These are phyloP conservation scores for Tolypocladium sp. DNA, from an alignment of 2,329 filamentous ascomycete genomes.

Conservation along the genomic window DNA sequence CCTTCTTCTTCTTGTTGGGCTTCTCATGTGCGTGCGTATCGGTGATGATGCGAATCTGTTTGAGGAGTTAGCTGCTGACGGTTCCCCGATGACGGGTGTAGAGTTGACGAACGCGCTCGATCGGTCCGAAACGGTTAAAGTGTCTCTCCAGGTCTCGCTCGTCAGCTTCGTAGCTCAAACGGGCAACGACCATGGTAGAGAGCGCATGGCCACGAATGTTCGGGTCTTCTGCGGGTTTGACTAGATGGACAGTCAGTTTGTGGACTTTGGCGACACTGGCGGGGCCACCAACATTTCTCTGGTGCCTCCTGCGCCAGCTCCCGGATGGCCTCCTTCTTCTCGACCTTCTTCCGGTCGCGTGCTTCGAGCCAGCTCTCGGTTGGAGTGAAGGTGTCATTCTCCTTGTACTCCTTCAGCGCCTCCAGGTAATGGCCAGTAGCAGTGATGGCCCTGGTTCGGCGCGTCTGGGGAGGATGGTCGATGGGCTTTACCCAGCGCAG, in stretches of 20 bases:
- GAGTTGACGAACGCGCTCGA: constrained; percentile 64
- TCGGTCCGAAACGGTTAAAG: constrained; percentile 86
- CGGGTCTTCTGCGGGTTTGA: constrained; percentile 73
- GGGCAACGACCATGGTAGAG: constrained; percentile 87
- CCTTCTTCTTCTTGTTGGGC: constrained; percentile 70
- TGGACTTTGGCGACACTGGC: background rate
- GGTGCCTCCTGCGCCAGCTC: constrained; percentile 55
- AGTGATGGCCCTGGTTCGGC: constrained; percentile 62
- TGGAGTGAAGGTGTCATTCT: constrained; percentile 65
- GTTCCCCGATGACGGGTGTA: background rate
- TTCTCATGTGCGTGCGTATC: constrained; percentile 62
- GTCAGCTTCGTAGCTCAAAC: constrained; percentile 81
- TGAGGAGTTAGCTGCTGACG: constrained; percentile 1
- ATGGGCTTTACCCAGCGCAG: constrained; percentile 79
- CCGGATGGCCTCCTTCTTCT: constrained; percentile 65
- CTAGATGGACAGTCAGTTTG: constrained; percentile 30
- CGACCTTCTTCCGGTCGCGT: constrained; percentile 72
- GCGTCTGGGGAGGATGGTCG: constrained; percentile 76
- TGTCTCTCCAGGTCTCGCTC: constrained; percentile 87
- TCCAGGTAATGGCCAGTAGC: constrained; percentile 70
- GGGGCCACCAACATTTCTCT: constrained; percentile 43
- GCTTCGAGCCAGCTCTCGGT: constrained; percentile 91
- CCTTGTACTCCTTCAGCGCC: constrained; percentile 66
- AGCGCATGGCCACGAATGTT: constrained; percentile 91
- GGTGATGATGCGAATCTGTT: constrained; percentile 76